Evolutionary conservation across 768 basidiomycete genomes (phyloP).

Genomic region (Pluteus cervinus): DNA sequence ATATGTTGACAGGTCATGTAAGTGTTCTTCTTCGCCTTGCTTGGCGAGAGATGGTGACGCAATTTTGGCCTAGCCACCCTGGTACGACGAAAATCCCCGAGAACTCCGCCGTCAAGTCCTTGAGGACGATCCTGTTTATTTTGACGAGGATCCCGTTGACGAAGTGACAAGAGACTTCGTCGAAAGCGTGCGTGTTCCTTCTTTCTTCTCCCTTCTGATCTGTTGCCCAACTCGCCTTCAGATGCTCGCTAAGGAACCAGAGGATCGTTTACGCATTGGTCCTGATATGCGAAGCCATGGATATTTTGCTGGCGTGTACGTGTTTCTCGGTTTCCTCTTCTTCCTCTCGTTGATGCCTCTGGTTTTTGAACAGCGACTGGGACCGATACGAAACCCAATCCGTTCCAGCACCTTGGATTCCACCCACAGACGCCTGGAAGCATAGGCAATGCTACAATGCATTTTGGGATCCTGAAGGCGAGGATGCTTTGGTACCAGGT

Average conservation of each 20-base stretch:
- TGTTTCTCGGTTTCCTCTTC: neutral
- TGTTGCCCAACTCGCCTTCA: slow-evolving; percentile 6
- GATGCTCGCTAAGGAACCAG: slow-evolving; percentile 23
- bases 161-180: slow-evolving; percentile 20
- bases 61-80: slow-evolving; percentile 17
- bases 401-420: slow-evolving; percentile 20
- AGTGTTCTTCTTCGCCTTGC: slow-evolving; percentile 7
- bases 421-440: no score
- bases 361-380: slow-evolving; percentile 18
- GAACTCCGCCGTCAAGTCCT: slow-evolving; percentile 18
- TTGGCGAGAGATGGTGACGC: neutral
- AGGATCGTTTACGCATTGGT: slow-evolving; percentile 17
- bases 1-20: slow-evolving; percentile 57
- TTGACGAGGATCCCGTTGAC: slow-evolving; percentile 17
- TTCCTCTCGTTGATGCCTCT: neutral
- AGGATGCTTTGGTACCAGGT: no score
- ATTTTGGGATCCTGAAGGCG: no score
- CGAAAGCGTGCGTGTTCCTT: slow-evolving; percentile 11
- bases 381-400: slow-evolving; percentile 15
- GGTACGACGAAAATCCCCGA: slow-evolving; percentile 3
- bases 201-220: neutral
- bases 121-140: slow-evolving; percentile 16
- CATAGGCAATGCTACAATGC: no score
- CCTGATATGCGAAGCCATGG: slow-evolving; percentile 23
- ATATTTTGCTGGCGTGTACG: slow-evolving; percentile 25